Percentiles rank a stretch among this genome's conserved stretches.
Evolutionary conservation across 139 green algal genomes (phyloP).

Genomic region (Raphidocelis subcapitata): DNA sequence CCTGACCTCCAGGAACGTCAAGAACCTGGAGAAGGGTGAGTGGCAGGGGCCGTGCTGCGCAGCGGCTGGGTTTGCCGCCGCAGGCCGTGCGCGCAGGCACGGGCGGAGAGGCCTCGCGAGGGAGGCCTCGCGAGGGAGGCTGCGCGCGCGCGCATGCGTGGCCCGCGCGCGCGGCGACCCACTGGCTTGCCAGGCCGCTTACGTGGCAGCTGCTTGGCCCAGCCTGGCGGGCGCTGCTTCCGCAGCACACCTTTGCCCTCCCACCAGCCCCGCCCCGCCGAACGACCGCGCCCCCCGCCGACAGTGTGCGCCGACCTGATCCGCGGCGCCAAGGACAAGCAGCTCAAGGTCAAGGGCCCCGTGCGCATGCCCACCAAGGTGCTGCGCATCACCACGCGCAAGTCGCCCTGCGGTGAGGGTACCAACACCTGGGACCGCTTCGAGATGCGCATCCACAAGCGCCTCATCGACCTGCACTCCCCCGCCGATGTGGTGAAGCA

Average conservation of each 20-base stretch:
- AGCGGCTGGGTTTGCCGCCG: not conserved
- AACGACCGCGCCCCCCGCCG: too few species aligned
- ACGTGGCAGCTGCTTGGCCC: too few species aligned
- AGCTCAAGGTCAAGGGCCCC: conserved; percentile 97
- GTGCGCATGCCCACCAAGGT: conserved; percentile 99
- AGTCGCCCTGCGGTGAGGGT: conserved; percentile 98
- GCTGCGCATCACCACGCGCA: conserved; percentile 96
- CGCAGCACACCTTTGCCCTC: too few species aligned
- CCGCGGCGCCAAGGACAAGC: conserved; percentile 97
- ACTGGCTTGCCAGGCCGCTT: too few species aligned
- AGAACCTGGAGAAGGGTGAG: conserved; percentile 96
- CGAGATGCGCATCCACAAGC: conserved; percentile 99
- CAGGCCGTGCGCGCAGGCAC: not conserved
- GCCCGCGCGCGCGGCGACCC: too few species aligned
- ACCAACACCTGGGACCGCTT: conserved; percentile 99
- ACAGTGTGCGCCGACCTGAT: conserved; percentile 97
- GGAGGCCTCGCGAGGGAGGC: too few species aligned
- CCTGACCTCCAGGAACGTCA: conserved; percentile 94
- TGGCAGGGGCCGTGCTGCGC: not conserved
- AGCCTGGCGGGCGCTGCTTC: too few species aligned
- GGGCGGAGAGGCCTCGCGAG: too few species aligned
- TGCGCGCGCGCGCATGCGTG: too few species aligned
- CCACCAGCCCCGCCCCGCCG: not conserved
- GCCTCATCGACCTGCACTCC: conserved; percentile 98
- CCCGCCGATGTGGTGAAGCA: conserved; percentile 99